Conservation (phyloP, 192 early-diverging fungal genomes). For the Dispira parvispora region DNA sequence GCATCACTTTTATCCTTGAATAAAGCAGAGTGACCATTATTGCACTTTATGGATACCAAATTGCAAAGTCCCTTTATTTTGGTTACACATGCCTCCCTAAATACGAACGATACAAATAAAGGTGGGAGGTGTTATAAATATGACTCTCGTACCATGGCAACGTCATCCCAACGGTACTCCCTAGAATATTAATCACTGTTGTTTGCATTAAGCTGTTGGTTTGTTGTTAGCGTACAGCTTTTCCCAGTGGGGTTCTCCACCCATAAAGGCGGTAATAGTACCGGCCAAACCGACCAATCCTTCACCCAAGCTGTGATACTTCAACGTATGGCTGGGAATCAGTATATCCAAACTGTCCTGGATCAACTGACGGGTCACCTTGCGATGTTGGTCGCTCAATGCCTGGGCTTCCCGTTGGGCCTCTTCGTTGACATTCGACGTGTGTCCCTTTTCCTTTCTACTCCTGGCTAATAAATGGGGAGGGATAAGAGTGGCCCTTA, state of each 20-base stretch:
- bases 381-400: constrained; percentile 15
- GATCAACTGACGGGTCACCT: constrained; percentile 15
- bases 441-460: constrained; percentile 6
- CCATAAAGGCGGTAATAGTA: constrained; percentile 31
- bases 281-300: constrained; percentile 33
- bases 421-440: constrained; percentile 16
- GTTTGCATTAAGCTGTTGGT: no score
- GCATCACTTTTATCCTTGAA: no score
- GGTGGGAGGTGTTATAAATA: no score
- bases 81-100: no score
- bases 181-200: no score
- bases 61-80: no score
- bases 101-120: no score
- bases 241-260: constrained; percentile 14
- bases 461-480: constrained; percentile 11
- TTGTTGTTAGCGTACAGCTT: not conserved
- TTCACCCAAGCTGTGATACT: constrained; percentile 24
- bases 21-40: no score
- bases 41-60: no score
- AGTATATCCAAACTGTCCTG: constrained; percentile 24
- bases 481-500: not conserved
- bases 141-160: no score
- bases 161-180: no score
- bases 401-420: constrained; percentile 19
- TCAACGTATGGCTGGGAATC: constrained; percentile 27